Base-by-base conservation (phyloP, 352 stramenopile genomes). In the Phytophthora lateralis region DNA sequence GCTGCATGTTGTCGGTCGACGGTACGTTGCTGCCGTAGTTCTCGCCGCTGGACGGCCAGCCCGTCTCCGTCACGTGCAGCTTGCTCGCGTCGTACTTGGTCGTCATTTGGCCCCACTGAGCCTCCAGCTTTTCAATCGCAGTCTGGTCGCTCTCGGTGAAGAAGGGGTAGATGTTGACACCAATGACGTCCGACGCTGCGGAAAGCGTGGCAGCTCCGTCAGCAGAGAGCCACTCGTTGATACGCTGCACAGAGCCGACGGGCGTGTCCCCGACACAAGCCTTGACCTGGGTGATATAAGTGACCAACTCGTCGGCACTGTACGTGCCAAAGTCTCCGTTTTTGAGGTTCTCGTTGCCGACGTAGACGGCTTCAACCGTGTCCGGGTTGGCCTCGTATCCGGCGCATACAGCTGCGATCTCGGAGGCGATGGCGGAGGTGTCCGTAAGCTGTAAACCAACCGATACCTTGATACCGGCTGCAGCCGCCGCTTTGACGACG, bases 151-250 rank as follows among this genome's bases (percentile, higher is more conserved):
- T 65, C 4, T 55, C 54, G 10, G 81, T 83, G 68, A 89, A 90
- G 64, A 91, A 91, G 41, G 82, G 78, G 66, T 91, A 91, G 48
- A 91, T 88, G 62, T 91, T 91, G 52, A 86, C 79, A 14, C 64
- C 82, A 27, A 77, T 66, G 12, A 78, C 53, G 29, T 78, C 69
- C 7, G 35, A 72, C 30, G 76, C 74, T 21, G 43, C 74, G 63
- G 55, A 83, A 42, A 90, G 48, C 27, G 62, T 42, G 0, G 64
- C 60, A 18, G 69, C 66, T 32, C 69, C 73, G 4, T 74, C 50
- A 2, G 75, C 75, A 49, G 47, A 45, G 8, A 85, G 54, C 79
- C 79, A 89, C 62, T 88, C 79, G 54, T 85, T 84, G 51, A 89
- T 88, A 17, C 79, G 75, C 63, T 89, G 80, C 1, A 89, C 80